Base-by-base conservation (phyloP, 495 filamentous ascomycete species). In the Penicillium lagena region DNA sequence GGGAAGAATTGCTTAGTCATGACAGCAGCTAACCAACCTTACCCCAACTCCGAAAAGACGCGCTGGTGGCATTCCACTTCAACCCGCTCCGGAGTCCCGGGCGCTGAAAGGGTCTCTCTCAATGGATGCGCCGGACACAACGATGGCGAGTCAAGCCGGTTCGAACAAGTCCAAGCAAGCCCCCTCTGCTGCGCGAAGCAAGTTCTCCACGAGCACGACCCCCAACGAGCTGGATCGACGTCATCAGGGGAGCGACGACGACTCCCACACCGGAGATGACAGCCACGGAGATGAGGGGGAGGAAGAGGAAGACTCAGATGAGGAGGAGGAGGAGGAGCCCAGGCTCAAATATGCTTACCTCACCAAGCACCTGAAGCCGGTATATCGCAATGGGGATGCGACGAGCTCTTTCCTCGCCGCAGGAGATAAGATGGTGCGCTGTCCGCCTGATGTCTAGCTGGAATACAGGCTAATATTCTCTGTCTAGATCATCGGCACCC, bases 341-440 rank as follows among this genome's bases (percentile, higher is more conserved):
- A 86, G 81, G 56, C 75, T 98, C 52, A 96, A 98, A 67, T 96
- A 96, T 64, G 82, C 82, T 27, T 81, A 86, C 43, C 64, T 96
- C 45, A 97, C 93, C 11, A 82, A 80, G 39, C 82, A 84, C 49
- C 64, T 97, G 45, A 80, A 76, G 12, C 66, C 85, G 6, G 80
- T 96, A 38, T 98, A 97, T 70, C 81, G 88, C 40, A 95, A 94
- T 69, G 90, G 89, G 44, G 93, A 98, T 75, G 86, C 89, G 46
- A 95, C 91, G 30, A 95, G 90, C 66, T 71, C 87, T 8, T 94
- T 90, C 55, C 67, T 93, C 28, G 87, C 93, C 39, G 86, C 86
- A 14, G 91, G 89, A 22, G 93, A 97, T 71, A 97, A 96, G 70
- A 95, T 96, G 90, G 89, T 91, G 72, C 48, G 76, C 37, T 40